phyloP scores from a whole-genome alignment of 306 rosid species.

The Argentina anserina region DNA sequence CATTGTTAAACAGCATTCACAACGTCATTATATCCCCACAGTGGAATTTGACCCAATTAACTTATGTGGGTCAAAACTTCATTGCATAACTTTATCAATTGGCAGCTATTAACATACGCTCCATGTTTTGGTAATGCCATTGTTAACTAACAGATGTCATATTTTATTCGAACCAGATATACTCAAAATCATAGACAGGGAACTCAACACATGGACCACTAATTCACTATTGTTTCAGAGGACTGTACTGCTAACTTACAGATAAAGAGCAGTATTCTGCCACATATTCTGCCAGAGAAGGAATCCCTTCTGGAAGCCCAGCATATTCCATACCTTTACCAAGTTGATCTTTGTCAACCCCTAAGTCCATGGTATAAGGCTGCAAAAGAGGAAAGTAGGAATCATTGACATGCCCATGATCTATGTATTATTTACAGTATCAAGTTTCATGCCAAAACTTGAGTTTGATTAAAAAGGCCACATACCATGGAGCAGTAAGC shows the following conservation, averaged over 20 bases:
- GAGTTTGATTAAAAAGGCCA: constrained; percentile 5
- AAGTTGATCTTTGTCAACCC: constrained; percentile 23
- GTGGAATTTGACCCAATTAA: background rate
- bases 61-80: background rate
- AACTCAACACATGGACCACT: constrained; percentile 1
- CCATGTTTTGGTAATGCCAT: constrained; percentile 16
- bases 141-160: constrained; percentile 4
- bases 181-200: background rate
- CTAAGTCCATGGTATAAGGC: constrained; percentile 53
- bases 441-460: constrained; percentile 7
- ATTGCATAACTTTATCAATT: background rate
- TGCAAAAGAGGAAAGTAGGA: constrained; percentile 36
- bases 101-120: constrained; percentile 9
- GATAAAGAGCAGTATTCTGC: constrained; percentile 72
- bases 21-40: background rate
- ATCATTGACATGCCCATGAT: constrained; percentile 3
- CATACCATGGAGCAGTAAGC: constrained; percentile 77
- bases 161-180: constrained; percentile 6
- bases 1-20: background rate
- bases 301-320: constrained; percentile 77
- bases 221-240: background rate
- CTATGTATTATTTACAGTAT: constrained; percentile 5
- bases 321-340: constrained; percentile 51
- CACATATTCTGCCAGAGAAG: constrained; percentile 73
- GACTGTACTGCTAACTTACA: constrained; percentile 45